Evolutionary conservation across 192 early-diverging fungal species (phyloP).

Genomic region (Umbelopsis sp.): DNA sequence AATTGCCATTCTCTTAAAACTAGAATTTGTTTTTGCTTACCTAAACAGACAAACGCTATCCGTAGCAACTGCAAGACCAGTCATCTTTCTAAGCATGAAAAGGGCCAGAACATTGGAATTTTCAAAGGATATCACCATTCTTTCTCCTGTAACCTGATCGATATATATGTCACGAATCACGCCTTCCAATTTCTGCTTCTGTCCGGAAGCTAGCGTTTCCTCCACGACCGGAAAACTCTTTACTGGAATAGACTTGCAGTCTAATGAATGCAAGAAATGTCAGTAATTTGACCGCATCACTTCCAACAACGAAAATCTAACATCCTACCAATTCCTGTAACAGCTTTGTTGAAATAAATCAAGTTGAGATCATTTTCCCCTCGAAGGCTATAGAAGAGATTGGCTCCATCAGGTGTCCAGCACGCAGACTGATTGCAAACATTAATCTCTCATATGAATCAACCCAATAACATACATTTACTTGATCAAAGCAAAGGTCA

Average conservation of each 20-base stretch:
- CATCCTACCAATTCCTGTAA: conserved; percentile 8
- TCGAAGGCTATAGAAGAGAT: conserved; percentile 55
- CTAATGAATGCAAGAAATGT: background rate
- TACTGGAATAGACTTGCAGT: conserved; percentile 17
- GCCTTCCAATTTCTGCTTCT: conserved; percentile 40
- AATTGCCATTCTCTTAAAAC: background rate
- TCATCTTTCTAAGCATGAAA: conserved; percentile 36
- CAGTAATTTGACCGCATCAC: background rate
- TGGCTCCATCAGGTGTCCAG: conserved; percentile 65
- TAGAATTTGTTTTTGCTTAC: conserved; percentile 29
- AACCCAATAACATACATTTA: background rate
- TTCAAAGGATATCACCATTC: conserved; percentile 57
- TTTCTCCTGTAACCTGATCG: conserved; percentile 52
- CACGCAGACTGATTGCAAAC: conserved; percentile 40
- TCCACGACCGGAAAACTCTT: conserved; percentile 1
- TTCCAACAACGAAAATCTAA: background rate
- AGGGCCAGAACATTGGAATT: conserved; percentile 50
- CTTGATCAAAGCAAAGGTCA: no score
- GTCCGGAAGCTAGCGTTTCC: conserved; percentile 3
- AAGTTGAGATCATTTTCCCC: conserved; percentile 44
- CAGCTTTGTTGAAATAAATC: conserved; percentile 40
- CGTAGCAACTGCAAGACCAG: conserved; percentile 31
- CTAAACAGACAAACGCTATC: conserved; percentile 36
- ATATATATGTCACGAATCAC: conserved; percentile 50
- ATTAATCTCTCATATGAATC: background rate